Percentiles rank a stretch among this genome's conserved stretches.
Conservation (phyloP, 2,329 filamentous ascomycete genomes). For the Zasmidium citrigriseum region DNA sequence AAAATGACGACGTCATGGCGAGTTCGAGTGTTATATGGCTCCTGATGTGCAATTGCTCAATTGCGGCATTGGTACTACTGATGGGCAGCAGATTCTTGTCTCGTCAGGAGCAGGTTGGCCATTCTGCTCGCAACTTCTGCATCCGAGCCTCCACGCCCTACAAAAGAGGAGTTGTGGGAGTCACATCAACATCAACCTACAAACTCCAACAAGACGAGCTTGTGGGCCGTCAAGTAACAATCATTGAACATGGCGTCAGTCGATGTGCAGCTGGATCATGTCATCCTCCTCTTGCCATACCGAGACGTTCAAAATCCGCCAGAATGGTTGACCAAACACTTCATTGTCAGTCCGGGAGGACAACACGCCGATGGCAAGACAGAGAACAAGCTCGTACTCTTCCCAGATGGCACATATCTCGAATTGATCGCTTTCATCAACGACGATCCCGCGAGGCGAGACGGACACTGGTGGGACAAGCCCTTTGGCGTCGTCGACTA, state of each 20-base stretch:
- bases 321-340: constrained; percentile 52
- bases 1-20: no score
- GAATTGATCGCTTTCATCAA: constrained; percentile 66
- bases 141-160: no score
- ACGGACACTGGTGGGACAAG: constrained; percentile 59
- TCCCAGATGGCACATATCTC: constrained; percentile 65
- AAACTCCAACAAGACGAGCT: no score
- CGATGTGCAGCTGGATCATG: constrained; percentile 57
- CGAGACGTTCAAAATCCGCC: constrained; percentile 51
- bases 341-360: constrained; percentile 63
- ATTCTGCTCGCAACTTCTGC: no score
- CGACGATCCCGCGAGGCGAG: constrained; percentile 42
- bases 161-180: not conserved
- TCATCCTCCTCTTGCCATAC: constrained; percentile 64
- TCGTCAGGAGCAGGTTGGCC: no score
- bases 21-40: no score
- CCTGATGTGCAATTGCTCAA: no score
- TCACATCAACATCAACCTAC: no score
- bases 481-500: constrained; percentile 60
- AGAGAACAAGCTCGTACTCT: constrained; percentile 63
- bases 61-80: no score
- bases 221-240: no score
- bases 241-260: constrained; percentile 8
- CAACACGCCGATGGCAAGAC: constrained; percentile 62
- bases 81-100: no score